These are phyloP conservation scores for Pyrenochaeta sp. DNA, from an alignment of 2,329 filamentous ascomycete genomes.

Conservation along the genomic window DNA sequence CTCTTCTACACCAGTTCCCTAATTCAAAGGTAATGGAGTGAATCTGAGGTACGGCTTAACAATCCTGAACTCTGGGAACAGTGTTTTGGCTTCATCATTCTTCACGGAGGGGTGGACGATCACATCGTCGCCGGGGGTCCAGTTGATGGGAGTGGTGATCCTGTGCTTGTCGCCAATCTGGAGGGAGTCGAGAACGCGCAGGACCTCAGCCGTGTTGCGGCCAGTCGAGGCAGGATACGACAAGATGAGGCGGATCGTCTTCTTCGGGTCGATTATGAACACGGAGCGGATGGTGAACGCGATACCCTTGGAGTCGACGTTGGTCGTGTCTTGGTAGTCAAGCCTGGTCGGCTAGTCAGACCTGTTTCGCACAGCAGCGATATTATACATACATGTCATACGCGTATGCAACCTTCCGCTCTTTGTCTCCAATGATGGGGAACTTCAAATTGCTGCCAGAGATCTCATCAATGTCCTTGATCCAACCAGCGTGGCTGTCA, in stretches of 20 bases:
- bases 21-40: too few species aligned
- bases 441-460: slow-evolving; percentile 57
- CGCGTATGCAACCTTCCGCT: slow-evolving; percentile 60
- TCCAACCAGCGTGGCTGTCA: slow-evolving; percentile 61
- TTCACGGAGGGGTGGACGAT: slow-evolving; percentile 68
- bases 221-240: slow-evolving; percentile 70
- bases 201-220: slow-evolving; percentile 62
- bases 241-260: slow-evolving; percentile 69
- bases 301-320: slow-evolving; percentile 64
- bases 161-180: slow-evolving; percentile 68
- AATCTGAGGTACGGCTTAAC: slow-evolving; percentile 70
- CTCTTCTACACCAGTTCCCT: too few species aligned
- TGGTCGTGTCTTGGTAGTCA: slow-evolving; percentile 65
- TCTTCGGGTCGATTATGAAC: slow-evolving; percentile 72
- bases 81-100: slow-evolving; percentile 66
- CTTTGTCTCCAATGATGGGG: slow-evolving; percentile 64
- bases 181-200: slow-evolving; percentile 61
- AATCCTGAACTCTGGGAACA: slow-evolving; percentile 68
- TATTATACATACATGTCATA: slow-evolving; percentile 57
- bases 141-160: slow-evolving; percentile 70
- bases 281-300: slow-evolving; percentile 72
- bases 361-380: slow-evolving; percentile 10
- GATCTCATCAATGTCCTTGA: slow-evolving; percentile 63
- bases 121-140: slow-evolving; percentile 67
- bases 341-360: slow-evolving; percentile 47